phyloP scores from a whole-genome alignment of 1,139 yeast species.

The Kodamaea sp. region DNA sequence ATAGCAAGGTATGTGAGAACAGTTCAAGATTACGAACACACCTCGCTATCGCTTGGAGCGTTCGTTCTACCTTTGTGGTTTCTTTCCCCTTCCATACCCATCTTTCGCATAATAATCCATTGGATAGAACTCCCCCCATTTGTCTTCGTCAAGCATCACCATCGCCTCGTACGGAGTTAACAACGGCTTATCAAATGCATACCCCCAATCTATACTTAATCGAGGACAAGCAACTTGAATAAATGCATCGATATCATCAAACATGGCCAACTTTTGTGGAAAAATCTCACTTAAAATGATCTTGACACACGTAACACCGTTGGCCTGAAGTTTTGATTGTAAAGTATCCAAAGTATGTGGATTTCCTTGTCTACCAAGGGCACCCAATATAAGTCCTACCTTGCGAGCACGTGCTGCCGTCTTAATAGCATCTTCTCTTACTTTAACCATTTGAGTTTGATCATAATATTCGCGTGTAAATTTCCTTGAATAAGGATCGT shows the following conservation, averaged over 20 bases:
- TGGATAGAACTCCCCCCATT: conserved; percentile 66
- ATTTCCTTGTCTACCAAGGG: conserved; percentile 94
- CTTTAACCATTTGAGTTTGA: conserved; percentile 72
- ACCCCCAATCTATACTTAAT: conserved; percentile 97
- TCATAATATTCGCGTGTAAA: conserved; percentile 88
- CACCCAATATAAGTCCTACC: conserved; percentile 88
- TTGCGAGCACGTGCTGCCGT: conserved; percentile 55
- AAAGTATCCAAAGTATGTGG: conserved; percentile 67
- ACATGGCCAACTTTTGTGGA: conserved; percentile 91
- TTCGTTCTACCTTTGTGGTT: conserved; percentile 46
- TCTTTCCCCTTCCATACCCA: conserved; percentile 88
- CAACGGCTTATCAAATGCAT: conserved; percentile 89
- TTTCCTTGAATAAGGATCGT: conserved; percentile 91
- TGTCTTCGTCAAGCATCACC: conserved; percentile 77
- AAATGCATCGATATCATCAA: conserved; percentile 91
- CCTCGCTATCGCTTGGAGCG: no score
- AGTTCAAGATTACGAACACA: not conserved
- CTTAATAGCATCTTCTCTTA: conserved; percentile 70
- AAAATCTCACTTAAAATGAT: conserved; percentile 89
- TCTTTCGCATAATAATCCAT: conserved; percentile 93
- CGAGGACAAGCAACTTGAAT: conserved; percentile 98
- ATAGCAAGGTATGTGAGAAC: no score
- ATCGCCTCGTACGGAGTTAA: conserved; percentile 95
- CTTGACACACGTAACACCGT: conserved; percentile 70
- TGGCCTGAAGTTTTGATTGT: conserved; percentile 47